Conservation (phyloP, 2,329 filamentous ascomycete genomes). For the Exophiala lecanii-corni region DNA sequence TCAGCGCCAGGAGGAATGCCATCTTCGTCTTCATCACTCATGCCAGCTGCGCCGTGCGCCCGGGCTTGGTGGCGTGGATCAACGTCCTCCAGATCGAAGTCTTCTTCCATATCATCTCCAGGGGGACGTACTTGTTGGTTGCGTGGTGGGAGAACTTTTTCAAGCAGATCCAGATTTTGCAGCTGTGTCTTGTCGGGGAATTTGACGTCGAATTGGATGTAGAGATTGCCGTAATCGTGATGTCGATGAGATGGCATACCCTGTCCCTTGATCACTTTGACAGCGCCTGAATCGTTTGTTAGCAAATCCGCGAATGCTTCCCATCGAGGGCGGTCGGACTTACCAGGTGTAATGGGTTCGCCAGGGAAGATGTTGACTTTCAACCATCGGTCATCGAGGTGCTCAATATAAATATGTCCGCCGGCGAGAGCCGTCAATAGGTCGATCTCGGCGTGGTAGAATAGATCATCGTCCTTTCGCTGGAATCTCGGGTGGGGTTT, state of each 20-base stretch:
- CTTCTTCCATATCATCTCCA: constrained; percentile 83
- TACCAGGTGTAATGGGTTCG: constrained; percentile 90
- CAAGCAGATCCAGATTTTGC: constrained; percentile 71
- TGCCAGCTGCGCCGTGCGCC: constrained; percentile 60
- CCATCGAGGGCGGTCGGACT: constrained; percentile 34
- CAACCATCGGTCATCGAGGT: constrained; percentile 95
- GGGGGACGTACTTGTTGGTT: constrained; percentile 64
- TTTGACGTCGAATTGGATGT: constrained; percentile 95
- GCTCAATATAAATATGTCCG: constrained; percentile 86
- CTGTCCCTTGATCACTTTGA: constrained; percentile 93
- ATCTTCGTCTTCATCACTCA: constrained; percentile 66
- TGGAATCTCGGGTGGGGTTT: constrained; percentile 97
- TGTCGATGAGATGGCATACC: constrained; percentile 96
- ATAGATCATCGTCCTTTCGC: constrained; percentile 90
- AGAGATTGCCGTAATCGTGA: constrained; percentile 93
- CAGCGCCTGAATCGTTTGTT: constrained; percentile 55
- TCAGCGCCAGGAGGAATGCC: constrained; percentile 44
- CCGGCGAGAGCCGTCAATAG: constrained; percentile 91
- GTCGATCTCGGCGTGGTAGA: constrained; percentile 93
- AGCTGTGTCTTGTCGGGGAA: constrained; percentile 76
- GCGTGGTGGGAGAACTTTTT: constrained; percentile 75
- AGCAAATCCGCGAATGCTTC: constrained; percentile 1
- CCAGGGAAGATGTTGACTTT: constrained; percentile 88
- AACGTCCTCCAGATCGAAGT: constrained; percentile 79
- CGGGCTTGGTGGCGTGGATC: constrained; percentile 63